These are phyloP conservation scores for Periconia macrospinosa DNA, from an alignment of 2,329 filamentous ascomycete genomes.

Conservation along the genomic window DNA sequence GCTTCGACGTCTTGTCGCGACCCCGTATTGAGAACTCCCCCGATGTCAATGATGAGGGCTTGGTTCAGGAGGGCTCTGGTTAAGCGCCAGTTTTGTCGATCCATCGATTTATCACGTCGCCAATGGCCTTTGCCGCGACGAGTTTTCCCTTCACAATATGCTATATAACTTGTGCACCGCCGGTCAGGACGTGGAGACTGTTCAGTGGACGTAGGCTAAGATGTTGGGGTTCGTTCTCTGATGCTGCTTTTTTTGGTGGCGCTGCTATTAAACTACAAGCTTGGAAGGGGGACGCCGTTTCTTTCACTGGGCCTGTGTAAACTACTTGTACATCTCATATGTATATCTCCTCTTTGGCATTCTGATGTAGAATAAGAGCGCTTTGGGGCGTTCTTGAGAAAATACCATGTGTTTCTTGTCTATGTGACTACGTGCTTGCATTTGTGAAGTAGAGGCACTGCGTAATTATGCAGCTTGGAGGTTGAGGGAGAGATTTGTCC, in stretches of 20 bases:
- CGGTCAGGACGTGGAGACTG: background rate
- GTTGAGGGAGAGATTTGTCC: too few species aligned
- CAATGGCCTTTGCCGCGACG: background rate
- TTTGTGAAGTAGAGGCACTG: background rate
- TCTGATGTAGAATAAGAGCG: slow-evolving; percentile 4
- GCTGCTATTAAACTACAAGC: background rate
- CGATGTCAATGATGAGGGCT: slow-evolving; percentile 36
- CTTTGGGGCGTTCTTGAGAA: background rate
- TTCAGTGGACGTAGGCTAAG: background rate
- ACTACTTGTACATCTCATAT: slow-evolving; percentile 21
- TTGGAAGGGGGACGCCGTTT: background rate
- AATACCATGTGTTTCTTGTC: background rate
- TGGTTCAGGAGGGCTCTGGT: slow-evolving; percentile 31
- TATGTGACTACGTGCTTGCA: background rate
- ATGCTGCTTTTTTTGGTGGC: background rate
- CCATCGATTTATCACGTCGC: background rate
- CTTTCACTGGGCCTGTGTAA: slow-evolving; percentile 16
- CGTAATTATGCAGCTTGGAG: too few species aligned
- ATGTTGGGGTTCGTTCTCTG: background rate
- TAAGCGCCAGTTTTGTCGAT: slow-evolving; percentile 7
- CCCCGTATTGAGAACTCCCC: slow-evolving; percentile 22
- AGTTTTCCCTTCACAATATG: background rate
- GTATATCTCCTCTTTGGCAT: slow-evolving; percentile 36
- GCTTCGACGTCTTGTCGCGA: slow-evolving; percentile 38
- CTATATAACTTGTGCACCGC: background rate